Base-by-base conservation (phyloP, 345 rosid species). In the Brassica napus region DNA sequence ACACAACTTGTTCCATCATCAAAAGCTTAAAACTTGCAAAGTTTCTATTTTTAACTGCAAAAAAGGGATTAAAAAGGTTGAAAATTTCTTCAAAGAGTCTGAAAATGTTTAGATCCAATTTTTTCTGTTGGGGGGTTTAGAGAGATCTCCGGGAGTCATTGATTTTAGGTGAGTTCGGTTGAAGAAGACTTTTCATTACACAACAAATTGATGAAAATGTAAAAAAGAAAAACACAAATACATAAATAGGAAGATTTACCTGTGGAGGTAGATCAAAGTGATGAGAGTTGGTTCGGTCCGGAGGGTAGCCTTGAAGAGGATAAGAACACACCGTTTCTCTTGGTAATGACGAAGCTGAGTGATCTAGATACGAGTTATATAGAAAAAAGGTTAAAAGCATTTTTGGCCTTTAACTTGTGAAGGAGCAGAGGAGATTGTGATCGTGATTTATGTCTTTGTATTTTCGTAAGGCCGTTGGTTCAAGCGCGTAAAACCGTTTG, bases 241-340 rank as follows among this genome's bases (percentile, higher is more conserved):
- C 31, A 18, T 4, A 24, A 28, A 9, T 39, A 21, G 42, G 66
- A 35, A 14, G 42, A 0, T 11, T 73, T 74, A 79, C 82, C 74
- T 2, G 47, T 49, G 12, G 35, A 58, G 69, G 8, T 35, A 35
- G 42, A 72, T 39, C 14, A 79, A 32, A 71, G 30, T 69, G 70
- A 57, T 64, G 8, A 16, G 59, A 16, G 28, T 10, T 65, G 6
- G 14, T 24, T 79, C 55, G 16, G 55, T 47, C 14, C 72, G 54
- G 68, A 2, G 65, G 75, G 64, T 77, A 4, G 12, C 47, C 64
- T 3, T 23, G 79, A 49, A 49, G 78, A 74, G 47, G 82, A 79
- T 79, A 74, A 74, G 82, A 79, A 54, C 52, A 16, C 69, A 79
- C 69, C 69, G 78, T 28, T 54, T 61, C 78, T 79, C 70, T 74